Percentiles rank a stretch among this genome's conserved stretches.
Evolutionary conservation across 2,329 filamentous ascomycete genomes (phyloP).

Genomic region (Alternaria ethzedia): DNA sequence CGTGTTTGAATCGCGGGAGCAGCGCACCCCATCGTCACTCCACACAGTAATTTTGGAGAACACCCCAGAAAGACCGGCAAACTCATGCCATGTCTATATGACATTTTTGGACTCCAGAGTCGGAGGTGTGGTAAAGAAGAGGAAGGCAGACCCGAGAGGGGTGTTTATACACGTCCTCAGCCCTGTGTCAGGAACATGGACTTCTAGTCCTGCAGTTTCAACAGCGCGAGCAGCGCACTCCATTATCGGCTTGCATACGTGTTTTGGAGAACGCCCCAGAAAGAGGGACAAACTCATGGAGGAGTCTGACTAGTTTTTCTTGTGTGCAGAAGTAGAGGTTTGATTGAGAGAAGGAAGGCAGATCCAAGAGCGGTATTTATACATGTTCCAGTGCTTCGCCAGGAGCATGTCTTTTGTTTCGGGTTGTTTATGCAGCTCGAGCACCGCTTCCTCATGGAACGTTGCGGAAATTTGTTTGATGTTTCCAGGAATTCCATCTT

Average conservation of each 20-base stretch:
- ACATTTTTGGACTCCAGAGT: neutral
- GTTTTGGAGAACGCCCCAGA: too few relatives aligned
- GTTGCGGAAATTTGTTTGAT: neutral
- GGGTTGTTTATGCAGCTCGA: neutral
- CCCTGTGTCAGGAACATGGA: too few relatives aligned
- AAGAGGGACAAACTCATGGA: too few relatives aligned
- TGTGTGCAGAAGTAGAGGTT: too few relatives aligned
- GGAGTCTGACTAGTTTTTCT: too few relatives aligned
- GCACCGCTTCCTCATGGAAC: neutral
- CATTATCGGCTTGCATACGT: too few relatives aligned
- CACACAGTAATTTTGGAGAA: neutral
- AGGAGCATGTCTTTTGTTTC: fast-evolving
- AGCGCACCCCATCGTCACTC: too few relatives aligned
- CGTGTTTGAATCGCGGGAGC: neutral
- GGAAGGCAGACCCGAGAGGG: too few relatives aligned
- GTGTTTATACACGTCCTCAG: too few relatives aligned
- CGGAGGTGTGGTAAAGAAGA: neutral
- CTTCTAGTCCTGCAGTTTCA: too few relatives aligned
- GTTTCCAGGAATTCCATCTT: neutral
- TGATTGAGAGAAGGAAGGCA: too few relatives aligned
- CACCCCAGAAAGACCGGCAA: neutral
- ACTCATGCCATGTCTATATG: neutral
- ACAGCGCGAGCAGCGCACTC: too few relatives aligned
- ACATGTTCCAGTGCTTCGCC: neutral
- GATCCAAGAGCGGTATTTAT: neutral